A percentile compares a stretch with the other conserved stretches of the same genome.
These are phyloP conservation scores for Dichotomopilus funicola DNA, from an alignment of 2,329 filamentous ascomycete species.

Conservation along the genomic window DNA sequence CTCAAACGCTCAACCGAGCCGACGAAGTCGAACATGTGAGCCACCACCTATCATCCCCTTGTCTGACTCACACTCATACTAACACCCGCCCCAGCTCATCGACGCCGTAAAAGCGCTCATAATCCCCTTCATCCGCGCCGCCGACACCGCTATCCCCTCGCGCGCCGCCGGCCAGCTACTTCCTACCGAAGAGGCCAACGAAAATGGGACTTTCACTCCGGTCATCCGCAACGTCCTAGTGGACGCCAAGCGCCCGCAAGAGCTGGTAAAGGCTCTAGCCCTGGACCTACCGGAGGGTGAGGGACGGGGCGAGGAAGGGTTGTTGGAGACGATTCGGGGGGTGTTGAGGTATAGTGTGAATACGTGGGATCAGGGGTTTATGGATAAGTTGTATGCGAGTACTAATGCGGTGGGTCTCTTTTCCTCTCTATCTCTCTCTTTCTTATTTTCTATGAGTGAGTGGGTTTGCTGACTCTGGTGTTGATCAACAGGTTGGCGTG, in stretches of 20 bases:
- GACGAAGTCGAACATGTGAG: conserved; percentile 29
- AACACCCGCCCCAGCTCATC: conserved; percentile 50
- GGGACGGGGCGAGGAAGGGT: conserved; percentile 62
- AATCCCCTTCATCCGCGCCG: conserved; percentile 62
- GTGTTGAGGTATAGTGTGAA: conserved; percentile 86
- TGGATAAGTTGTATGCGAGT: conserved; percentile 91
- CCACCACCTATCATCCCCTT: background rate
- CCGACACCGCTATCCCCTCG: conserved; percentile 54
- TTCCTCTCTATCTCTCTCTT: background rate
- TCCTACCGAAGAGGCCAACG: conserved; percentile 29
- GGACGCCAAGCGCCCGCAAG: conserved; percentile 53
- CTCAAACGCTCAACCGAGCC: conserved; percentile 23
- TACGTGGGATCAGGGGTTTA: conserved; percentile 95
- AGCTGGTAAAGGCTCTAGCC: conserved; percentile 48
- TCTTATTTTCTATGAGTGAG: background rate
- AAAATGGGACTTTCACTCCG: no score
- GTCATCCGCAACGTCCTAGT: conserved; percentile 53
- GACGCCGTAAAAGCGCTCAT: conserved; percentile 61
- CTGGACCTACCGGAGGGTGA: conserved; percentile 51
- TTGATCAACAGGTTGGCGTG: conserved; percentile 58
- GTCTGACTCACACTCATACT: background rate
- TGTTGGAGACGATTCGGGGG: conserved; percentile 63
- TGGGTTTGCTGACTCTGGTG: background rate
- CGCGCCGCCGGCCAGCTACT: conserved; percentile 48
- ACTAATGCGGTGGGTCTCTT: conserved; percentile 64